A percentile compares a stretch with the other conserved stretches of the same genome.
These are phyloP conservation scores for Setaria viridis DNA, from an alignment of 202 grass and related monocot genomes.

Conservation along the genomic window DNA sequence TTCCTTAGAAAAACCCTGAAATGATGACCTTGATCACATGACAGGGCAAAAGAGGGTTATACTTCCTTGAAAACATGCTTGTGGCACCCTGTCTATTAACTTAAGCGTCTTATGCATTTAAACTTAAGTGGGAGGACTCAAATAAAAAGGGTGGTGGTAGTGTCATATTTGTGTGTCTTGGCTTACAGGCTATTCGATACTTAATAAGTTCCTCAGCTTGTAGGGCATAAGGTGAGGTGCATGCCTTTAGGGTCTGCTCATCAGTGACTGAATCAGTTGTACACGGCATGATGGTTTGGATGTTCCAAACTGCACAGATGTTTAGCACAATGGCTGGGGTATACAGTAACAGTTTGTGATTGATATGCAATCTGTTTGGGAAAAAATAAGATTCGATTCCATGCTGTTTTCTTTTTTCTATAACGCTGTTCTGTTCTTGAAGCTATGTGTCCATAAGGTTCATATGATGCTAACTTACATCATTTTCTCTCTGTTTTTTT, in stretches of 20 bases:
- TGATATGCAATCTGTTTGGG: neutral
- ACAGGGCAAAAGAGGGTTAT: neutral
- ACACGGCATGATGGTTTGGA: neutral
- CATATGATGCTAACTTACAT: slow-evolving; percentile 29
- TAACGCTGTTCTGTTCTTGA: neutral
- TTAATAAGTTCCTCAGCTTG: neutral
- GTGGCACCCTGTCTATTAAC: neutral
- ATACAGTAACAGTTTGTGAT: neutral
- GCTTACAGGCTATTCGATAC: neutral
- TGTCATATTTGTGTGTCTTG: neutral
- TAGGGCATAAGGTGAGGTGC: neutral
- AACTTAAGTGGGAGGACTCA: neutral
- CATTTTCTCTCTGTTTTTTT: neutral
- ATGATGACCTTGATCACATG: neutral
- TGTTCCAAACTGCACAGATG: neutral
- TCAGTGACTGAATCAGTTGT: neutral
- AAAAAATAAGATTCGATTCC: neutral
- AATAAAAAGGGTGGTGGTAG: neutral
- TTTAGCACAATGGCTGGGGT: slow-evolving; percentile 7
- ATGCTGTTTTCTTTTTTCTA: neutral
- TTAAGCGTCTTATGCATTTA: neutral
- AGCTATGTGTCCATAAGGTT: neutral
- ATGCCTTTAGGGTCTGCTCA: neutral
- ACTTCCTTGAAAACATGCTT: neutral
- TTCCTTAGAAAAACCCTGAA: slow-evolving; percentile 13